These are phyloP conservation scores for Euphorbia celastroides DNA, from an alignment of 441 rosid genomes.

Conservation along the genomic window DNA sequence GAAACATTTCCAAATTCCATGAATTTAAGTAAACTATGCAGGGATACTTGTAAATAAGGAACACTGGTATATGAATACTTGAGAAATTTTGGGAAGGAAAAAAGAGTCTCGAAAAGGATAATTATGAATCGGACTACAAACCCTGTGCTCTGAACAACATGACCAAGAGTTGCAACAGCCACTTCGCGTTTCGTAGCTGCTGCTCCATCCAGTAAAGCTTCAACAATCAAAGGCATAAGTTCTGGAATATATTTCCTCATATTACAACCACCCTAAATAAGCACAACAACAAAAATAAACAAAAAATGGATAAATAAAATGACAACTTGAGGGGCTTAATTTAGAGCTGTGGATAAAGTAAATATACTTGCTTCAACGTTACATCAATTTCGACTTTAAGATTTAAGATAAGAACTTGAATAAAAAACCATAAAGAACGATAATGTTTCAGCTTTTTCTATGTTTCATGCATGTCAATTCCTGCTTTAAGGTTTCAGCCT, in stretches of 20 bases:
- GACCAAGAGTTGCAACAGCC: constrained; percentile 99
- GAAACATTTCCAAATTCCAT: neutral
- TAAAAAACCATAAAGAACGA: neutral
- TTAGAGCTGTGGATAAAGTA: neutral
- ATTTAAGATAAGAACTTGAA: neutral
- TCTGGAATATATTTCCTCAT: constrained; percentile 92
- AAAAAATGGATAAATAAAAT: neutral
- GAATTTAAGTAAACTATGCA: neutral
- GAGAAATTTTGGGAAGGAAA: neutral
- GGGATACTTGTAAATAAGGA: neutral
- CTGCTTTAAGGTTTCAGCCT: neutral
- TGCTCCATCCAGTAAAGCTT: constrained; percentile 98
- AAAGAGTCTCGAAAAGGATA: neutral
- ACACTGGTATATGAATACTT: neutral
- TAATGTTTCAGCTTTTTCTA: neutral
- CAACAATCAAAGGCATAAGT: constrained; percentile 99
- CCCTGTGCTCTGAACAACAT: constrained; percentile 99
- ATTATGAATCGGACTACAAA: constrained; percentile 27
- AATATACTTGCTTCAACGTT: neutral
- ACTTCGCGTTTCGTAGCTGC: constrained; percentile 95
- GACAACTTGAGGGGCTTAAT: neutral
- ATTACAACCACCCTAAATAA: constrained; percentile 91
- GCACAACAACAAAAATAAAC: constrained; percentile 18
- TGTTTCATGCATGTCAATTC: neutral
- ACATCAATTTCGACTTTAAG: neutral